Evolutionary conservation across 2,329 filamentous ascomycete genomes (phyloP), one percentile per base, ranked within the genome.

Genomic region (Graphilbum sp.): DNA sequence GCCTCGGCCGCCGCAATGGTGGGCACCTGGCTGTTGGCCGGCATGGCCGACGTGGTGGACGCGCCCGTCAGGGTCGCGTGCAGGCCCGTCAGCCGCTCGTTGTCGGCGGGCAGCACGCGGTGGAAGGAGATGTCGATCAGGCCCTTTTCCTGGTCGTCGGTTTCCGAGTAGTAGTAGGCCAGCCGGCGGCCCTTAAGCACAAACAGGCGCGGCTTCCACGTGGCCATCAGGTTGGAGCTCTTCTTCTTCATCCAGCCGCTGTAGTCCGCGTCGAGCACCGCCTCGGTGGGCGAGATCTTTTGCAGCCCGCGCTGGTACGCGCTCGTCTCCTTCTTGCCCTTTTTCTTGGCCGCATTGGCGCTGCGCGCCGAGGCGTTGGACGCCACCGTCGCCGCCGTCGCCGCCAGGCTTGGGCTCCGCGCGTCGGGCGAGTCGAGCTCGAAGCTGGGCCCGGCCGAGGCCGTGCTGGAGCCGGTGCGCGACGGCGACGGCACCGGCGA

Each of bases 241-340:
- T 92, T 87, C 69, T 98, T 98, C 66, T 90, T 96, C 90, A 98
- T 98, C 90, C 90, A 98, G 1, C 90, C 90, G 50, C 79, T 88
- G 55, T 94, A 96, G 52, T 98, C 88, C 39, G 85, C 88, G 43
- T 75, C 76, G 44, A 75, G 63, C 58, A 94, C 90, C 43, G 88
- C 86, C 53, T 94, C 84, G 39, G 75, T 67, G 0, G 90, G 90
- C 0, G 72, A 62, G 43, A 88, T 80, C 57, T 87, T 86, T 48
- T 82, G 71, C 31, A 96, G 62, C 0, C 90, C 90, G 23, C 83
- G 79, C 16, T 78, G 83, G 57, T 96, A 98, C 1, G 90, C 90
- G 51, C 87, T 95, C 0, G 90, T 98, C 41, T 85, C 79, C 54
- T 96, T 92, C 63, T 98, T 98, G 37, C 76, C 74, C 58, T 88